Base-by-base conservation (phyloP, 129 eudicot species). In the Cynara cardunculus region DNA sequence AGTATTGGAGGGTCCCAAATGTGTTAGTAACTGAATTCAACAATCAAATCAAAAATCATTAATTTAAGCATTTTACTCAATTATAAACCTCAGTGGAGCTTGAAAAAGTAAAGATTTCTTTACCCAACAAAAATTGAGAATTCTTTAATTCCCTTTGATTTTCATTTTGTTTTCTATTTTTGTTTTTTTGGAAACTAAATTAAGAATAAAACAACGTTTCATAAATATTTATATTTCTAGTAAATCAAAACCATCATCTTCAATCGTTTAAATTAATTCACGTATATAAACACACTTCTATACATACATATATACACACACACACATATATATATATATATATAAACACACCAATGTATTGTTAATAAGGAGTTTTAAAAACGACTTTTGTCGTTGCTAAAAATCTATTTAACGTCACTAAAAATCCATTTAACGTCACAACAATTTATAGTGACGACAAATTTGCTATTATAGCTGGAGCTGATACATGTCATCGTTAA, bases 21-120 rank as follows among this genome's bases (percentile, higher is more conserved):
- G 79, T 4, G 65, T 74, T 74, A 26, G 21, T 25, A 37, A 81
- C 68, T 74, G 28, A 66, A 37, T 11, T 59, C 78, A 72, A 61
- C 84, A 61, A 80, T 80, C 84, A 80, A 80, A 81, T 81, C 84
- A 73, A 28, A 26, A 72, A 81, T 81, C 84, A 73, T 22, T 74
- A 81, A 74, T 74, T 81, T 81, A 74, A 81, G 56, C 68, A 39
- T 74, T 26, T 81, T 81, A 81, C 84, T 81, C 80, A 73, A 81
- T 81, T 64, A 64, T 65, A 65, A 73, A 73, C 69, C 70, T 28
- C 21, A 81, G 73, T 80, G 84, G 84, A 64, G 68, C 84, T 73
- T 73, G 73, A 56, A 74, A 56, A 56, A 56, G 25, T n/a, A 56
- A 56, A 56, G 24, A 56, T 18, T 56, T 56, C 62, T 56, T 56